phyloP scores from a whole-genome alignment of 208 protist genomes.

The Naegleria gruberi region DNA sequence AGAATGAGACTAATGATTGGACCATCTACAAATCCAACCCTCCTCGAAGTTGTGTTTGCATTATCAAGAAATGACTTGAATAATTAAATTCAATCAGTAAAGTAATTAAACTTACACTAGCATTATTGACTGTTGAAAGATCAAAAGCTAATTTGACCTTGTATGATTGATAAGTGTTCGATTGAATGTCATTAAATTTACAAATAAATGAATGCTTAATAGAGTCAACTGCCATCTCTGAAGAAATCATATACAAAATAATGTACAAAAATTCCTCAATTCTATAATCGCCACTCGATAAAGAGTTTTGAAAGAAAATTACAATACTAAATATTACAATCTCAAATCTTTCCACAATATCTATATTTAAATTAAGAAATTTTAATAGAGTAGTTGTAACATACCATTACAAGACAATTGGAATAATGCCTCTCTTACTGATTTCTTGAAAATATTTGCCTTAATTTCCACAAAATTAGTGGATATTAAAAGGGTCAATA shows the following conservation, averaged over 20 bases:
- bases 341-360: slow-evolving; percentile 79
- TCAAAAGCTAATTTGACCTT: neutral
- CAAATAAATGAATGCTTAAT: slow-evolving; percentile 78
- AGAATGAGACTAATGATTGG: neutral
- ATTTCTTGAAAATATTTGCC: slow-evolving; percentile 75
- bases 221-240: slow-evolving; percentile 69
- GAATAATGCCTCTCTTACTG: slow-evolving; percentile 64
- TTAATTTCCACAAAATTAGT: slow-evolving; percentile 86
- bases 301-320: slow-evolving; percentile 54
- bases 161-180: neutral
- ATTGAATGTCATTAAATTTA: slow-evolving; percentile 60
- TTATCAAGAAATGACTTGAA: slow-evolving; percentile 3
- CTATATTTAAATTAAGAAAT: slow-evolving; percentile 16
- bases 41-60: neutral
- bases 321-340: slow-evolving; percentile 65
- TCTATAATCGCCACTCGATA: neutral
- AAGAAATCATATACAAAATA: neutral
- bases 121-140: neutral
- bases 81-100: neutral
- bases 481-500: slow-evolving; percentile 77
- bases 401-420: slow-evolving; percentile 51
- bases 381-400: neutral
- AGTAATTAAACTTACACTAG: neutral
- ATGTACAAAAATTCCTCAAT: neutral
- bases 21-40: neutral